Percentiles rank a stretch among this genome's conserved stretches.
Conservation (phyloP, 2,329 filamentous ascomycete species). For the Coniella vitis region DNA sequence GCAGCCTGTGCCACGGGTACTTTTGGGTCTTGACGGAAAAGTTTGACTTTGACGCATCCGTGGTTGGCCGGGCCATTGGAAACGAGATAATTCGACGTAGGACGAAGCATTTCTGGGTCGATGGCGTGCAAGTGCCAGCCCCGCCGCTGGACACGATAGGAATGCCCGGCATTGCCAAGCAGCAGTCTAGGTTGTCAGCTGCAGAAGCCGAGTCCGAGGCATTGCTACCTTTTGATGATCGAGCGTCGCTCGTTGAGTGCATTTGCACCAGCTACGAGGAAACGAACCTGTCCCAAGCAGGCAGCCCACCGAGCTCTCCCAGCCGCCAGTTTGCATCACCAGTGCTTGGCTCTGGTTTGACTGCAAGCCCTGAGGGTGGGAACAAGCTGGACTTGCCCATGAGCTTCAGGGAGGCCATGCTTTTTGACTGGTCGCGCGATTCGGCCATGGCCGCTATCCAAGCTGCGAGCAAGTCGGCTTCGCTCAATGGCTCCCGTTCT, state of each 20-base stretch:
- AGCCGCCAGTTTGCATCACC: slow-evolving; percentile 57
- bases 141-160: slow-evolving; percentile 55
- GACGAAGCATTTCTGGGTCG: slow-evolving; percentile 71
- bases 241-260: slow-evolving; percentile 62
- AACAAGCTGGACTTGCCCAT: slow-evolving; percentile 54
- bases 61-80: slow-evolving; percentile 63
- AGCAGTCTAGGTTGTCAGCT: slow-evolving; percentile 39
- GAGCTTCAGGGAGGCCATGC: slow-evolving; percentile 66
- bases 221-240: slow-evolving; percentile 69
- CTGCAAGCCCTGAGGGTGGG: slow-evolving; percentile 27
- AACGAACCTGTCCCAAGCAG: slow-evolving; percentile 54
- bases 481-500: slow-evolving; percentile 67
- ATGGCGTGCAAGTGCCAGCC: slow-evolving; percentile 65
- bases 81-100: slow-evolving; percentile 71
- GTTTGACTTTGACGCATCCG: slow-evolving; percentile 67
- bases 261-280: slow-evolving; percentile 67
- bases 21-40: slow-evolving; percentile 73
- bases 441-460: slow-evolving; percentile 61
- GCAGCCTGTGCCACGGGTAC: slow-evolving; percentile 82
- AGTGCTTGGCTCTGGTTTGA: slow-evolving; percentile 45
- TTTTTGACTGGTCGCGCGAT: slow-evolving; percentile 74
- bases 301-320: slow-evolving; percentile 65
- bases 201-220: slow-evolving; percentile 55
- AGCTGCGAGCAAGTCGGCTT: slow-evolving; percentile 63
- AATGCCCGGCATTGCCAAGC: slow-evolving; percentile 39